A percentile compares a stretch with the other conserved stretches of the same genome.
Evolutionary conservation across 1,284 basidiomycete species (phyloP).

Genomic region (Prillingera fragicola): DNA sequence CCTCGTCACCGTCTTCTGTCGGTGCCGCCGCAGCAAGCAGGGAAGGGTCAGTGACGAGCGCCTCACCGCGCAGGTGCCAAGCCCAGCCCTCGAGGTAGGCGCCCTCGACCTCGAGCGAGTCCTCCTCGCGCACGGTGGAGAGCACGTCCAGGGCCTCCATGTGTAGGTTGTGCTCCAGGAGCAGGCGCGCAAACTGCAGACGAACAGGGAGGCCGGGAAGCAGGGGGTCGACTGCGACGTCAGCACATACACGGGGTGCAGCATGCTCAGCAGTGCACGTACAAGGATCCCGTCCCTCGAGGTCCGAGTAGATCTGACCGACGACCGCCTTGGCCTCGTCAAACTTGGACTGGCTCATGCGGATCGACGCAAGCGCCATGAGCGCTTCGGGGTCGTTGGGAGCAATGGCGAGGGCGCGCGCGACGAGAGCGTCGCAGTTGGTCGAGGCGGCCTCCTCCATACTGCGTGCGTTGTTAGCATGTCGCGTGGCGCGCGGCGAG

Average conservation of each 20-base stretch:
- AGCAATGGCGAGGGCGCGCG: conserved; percentile 66
- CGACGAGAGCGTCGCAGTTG: conserved; percentile 72
- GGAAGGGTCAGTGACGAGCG: conserved; percentile 27
- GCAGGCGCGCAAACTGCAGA: conserved; percentile 69
- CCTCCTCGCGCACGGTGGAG: conserved; percentile 70
- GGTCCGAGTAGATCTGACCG: conserved; percentile 63
- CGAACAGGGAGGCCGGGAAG: conserved; percentile 72
- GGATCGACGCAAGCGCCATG: conserved; percentile 76
- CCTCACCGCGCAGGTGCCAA: conserved; percentile 61
- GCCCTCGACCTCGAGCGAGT: conserved; percentile 83
- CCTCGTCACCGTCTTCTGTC: conserved; percentile 34
- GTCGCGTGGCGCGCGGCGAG: not conserved
- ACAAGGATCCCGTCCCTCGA: conserved; percentile 72
- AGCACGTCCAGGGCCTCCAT: conserved; percentile 68
- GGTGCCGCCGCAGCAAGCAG: conserved; percentile 1
- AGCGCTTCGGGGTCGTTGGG: conserved; percentile 73
- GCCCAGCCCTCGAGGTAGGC: conserved; percentile 96
- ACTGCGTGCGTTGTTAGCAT: conserved; percentile 48
- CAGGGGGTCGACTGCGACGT: conserved; percentile 57
- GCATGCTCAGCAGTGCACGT: too few species aligned
- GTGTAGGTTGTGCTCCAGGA: conserved; percentile 72
- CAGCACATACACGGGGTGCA: too few species aligned
- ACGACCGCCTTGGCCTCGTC: conserved; percentile 71
- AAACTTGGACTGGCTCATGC: conserved; percentile 77
- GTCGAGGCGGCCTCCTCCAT: conserved; percentile 57